Conservation (phyloP, 2,329 filamentous ascomycete genomes). For the Cladosporium colombiae region DNA sequence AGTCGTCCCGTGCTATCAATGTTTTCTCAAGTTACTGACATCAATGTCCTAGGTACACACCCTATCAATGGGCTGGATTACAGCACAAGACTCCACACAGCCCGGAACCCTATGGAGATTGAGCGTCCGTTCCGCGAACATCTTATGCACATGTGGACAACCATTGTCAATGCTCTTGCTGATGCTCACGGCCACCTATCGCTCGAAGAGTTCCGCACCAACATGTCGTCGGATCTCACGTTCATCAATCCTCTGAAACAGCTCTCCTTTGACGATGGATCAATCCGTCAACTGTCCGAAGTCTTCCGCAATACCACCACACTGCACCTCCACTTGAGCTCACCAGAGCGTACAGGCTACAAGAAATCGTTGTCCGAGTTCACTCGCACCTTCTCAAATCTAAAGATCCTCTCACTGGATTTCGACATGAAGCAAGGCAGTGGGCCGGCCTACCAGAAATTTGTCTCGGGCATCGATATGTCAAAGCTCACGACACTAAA, state of each 20-base stretch:
- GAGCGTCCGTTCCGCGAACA: slow-evolving; percentile 22
- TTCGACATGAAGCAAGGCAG: slow-evolving; percentile 2
- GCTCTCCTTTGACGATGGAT: slow-evolving; percentile 22
- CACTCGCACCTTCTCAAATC: slow-evolving; percentile 20
- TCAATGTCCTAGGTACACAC: not conserved
- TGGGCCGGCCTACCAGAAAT: not conserved
- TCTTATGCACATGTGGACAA: slow-evolving; percentile 26
- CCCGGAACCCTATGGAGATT: not conserved
- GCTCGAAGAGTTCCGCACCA: slow-evolving; percentile 16
- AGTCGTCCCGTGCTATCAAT: not conserved
- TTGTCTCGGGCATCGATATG: slow-evolving; percentile 1
- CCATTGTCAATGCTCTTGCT: slow-evolving; percentile 25
- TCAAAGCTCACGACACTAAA: slow-evolving; percentile 1
- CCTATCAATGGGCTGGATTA: slow-evolving; percentile 4
- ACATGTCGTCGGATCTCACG: not conserved
- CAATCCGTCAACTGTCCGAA: not conserved
- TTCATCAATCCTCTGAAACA: slow-evolving; percentile 11
- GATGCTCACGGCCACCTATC: slow-evolving; percentile 18
- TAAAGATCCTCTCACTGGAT: slow-evolving; percentile 23
- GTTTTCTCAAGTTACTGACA: not conserved
- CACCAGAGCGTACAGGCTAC: not conserved
- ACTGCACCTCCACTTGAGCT: slow-evolving; percentile 10
- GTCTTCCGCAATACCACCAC: not conserved
- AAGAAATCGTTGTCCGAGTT: not conserved
- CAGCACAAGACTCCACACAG: not conserved